Evolutionary conservation across 1,284 basidiomycete species (phyloP).

Genomic region (Rhodofomes roseus): DNA sequence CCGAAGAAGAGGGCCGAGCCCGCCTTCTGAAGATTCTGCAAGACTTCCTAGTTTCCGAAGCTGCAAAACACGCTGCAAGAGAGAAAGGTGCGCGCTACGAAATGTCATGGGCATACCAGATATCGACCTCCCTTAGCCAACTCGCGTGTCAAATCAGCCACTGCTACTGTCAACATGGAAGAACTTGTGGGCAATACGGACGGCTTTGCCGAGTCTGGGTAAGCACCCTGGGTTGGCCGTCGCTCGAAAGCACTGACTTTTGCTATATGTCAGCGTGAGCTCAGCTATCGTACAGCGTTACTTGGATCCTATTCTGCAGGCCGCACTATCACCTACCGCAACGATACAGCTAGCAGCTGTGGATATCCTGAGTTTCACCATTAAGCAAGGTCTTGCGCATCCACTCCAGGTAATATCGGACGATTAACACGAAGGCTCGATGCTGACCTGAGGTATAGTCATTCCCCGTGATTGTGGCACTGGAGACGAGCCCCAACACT

Average conservation of each 20-base stretch:
- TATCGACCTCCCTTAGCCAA: constrained; percentile 22
- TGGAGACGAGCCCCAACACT: constrained; percentile 78
- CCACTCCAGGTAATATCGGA: constrained; percentile 69
- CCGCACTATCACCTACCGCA: constrained; percentile 68
- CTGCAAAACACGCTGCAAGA: constrained; percentile 66
- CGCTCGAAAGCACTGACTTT: not conserved
- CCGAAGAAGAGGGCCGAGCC: constrained; percentile 68
- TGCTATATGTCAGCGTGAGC: constrained; percentile 61
- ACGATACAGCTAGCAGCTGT: constrained; percentile 83
- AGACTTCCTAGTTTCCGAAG: constrained; percentile 83
- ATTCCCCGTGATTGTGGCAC: constrained; percentile 87
- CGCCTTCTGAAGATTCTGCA: constrained; percentile 85
- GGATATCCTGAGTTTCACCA: constrained; percentile 88
- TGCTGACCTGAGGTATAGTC: constrained; percentile 47
- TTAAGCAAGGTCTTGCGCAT: constrained; percentile 94
- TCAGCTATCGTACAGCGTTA: constrained; percentile 94
- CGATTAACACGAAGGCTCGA: not conserved
- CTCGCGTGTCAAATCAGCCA: constrained; percentile 38
- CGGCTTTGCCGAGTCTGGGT: constrained; percentile 95
- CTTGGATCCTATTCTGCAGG: constrained; percentile 76
- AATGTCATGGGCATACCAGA: not conserved
- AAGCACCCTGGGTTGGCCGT: constrained; percentile 22
- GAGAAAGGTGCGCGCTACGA: constrained; percentile 49
- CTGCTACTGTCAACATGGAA: constrained; percentile 75
- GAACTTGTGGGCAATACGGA: constrained; percentile 94